Base-by-base conservation (phyloP, 2,329 filamentous ascomycete genomes). In the Phoma sp. region DNA sequence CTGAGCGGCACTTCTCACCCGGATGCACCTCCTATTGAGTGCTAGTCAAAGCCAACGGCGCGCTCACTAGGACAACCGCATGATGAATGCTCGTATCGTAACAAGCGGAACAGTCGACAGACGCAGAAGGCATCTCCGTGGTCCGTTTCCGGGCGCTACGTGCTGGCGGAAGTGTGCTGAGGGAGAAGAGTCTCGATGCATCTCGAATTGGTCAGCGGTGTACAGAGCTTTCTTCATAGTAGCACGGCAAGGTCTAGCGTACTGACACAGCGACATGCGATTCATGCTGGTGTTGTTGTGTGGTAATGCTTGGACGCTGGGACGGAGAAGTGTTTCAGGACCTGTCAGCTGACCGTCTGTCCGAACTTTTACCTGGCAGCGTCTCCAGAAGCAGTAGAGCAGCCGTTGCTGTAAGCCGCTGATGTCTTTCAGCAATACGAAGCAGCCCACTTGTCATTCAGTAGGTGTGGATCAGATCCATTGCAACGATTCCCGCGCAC, bases 1-100 rank as follows among this genome's bases (percentile, higher is more conserved):
- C 55, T 44, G 35, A 46, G 40, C 24, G 33, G 49, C 32, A 32
- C 17, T 15, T 10, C 21, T 25, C 9, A n/a, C 17, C 35, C 55
- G 55, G 55, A 53, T 32, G 55, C 25, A 38, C 40, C 36, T 31
- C 55, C 44, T 44, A 8, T 49, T 52, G 24, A n/a, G 55, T 57
- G 15, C 24, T 57, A 53, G 55, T 25, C 6, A 31, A 32, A 21
- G 7, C n/a, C 36, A 45, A 49, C 45, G 39, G 44, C 35, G 17
- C 8, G 12, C 39, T 22, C 6, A 36, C 37, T 53, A 47, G 17
- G 24, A 9, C 27, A n/a, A 22, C 38, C 15, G 39, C 24, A 15
- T 29, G 38, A 21, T 17, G 9, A 32, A 10, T 35, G 32, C 25
- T 43, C 25, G 38, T 48, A n/a, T 22, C 9, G 13, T 17, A 6